These are phyloP conservation scores for Tulasnella sp. DNA, from an alignment of 768 basidiomycete species.

Conservation along the genomic window DNA sequence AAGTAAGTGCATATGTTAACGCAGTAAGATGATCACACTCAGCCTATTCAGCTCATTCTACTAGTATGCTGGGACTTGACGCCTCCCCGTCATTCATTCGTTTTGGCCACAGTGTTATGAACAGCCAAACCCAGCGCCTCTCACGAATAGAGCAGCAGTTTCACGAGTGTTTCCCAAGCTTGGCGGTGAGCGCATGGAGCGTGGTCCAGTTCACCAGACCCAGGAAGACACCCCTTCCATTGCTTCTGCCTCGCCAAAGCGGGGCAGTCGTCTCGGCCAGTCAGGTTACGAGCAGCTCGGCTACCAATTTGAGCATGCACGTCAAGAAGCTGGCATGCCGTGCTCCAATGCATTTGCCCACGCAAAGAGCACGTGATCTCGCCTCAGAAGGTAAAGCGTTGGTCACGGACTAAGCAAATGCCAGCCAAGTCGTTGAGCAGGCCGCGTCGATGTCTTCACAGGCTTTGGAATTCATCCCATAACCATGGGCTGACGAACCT, in stretches of 20 bases:
- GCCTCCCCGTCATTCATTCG: no score
- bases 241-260: not conserved
- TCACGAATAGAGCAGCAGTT: no score
- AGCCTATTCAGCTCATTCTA: no score
- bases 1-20: no score
- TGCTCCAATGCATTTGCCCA: not conserved
- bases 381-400: not conserved
- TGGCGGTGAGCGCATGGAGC: no score
- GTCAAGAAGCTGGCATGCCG: not conserved
- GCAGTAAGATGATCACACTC: no score
- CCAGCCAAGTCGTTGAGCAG: not conserved
- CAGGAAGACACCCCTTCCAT: not conserved
- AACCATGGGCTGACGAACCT: not conserved
- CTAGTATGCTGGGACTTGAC: no score
- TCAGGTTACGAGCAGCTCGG: not conserved
- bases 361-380: not conserved
- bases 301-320: not conserved
- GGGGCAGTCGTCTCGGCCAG: not conserved
- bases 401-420: not conserved
- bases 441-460: not conserved
- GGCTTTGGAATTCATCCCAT: not conserved
- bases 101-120: no score
- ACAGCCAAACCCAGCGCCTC: no score
- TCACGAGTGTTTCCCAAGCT: no score
- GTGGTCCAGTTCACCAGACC: not conserved